phyloP scores from a whole-genome alignment of 1,139 yeast species.

The Pneumocystis murina region DNA sequence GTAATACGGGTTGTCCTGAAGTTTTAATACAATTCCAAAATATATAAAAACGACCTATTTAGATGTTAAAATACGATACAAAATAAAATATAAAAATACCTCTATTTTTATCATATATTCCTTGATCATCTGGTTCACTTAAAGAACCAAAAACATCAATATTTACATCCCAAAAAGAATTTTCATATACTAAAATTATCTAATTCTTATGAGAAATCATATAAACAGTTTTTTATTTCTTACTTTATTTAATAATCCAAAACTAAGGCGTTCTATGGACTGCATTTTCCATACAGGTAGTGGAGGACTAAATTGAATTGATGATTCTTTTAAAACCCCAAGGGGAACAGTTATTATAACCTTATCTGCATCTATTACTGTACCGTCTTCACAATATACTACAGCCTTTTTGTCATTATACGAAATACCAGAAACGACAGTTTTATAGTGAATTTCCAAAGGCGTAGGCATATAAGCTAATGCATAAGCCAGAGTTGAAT shows the following conservation, averaged over 20 bases:
- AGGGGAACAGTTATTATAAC: conserved; percentile 30
- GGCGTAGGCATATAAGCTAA: conserved; percentile 27
- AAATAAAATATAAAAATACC: conserved; percentile 15
- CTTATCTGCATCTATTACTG: conserved; percentile 27
- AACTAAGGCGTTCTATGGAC: conserved; percentile 29
- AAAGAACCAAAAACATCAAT: conserved; percentile 26
- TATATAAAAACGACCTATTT: conserved; percentile 28
- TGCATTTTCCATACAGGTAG: conserved; percentile 30
- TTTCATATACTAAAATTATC: conserved; percentile 26
- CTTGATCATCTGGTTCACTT: conserved; percentile 15
- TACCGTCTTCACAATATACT: conserved; percentile 25
- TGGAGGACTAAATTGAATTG: conserved; percentile 30
- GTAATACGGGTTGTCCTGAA: conserved; percentile 26
- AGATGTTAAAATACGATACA: conserved; percentile 10
- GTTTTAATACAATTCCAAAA: conserved; percentile 28
- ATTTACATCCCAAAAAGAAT: conserved; percentile 29
- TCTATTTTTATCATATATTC: conserved; percentile 13
- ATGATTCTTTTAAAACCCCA: conserved; percentile 28
- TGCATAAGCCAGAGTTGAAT: conserved; percentile 26
- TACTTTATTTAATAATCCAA: conserved; percentile 29
- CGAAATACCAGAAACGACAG: conserved; percentile 27
- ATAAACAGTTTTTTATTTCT: conserved; percentile 3
- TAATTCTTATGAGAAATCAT: background rate
- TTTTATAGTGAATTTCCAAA: conserved; percentile 29
- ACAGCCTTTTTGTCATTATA: conserved; percentile 21